These are phyloP conservation scores for Chrysoporthe cubensis DNA, from an alignment of 2,329 filamentous ascomycete genomes.

Conservation along the genomic window DNA sequence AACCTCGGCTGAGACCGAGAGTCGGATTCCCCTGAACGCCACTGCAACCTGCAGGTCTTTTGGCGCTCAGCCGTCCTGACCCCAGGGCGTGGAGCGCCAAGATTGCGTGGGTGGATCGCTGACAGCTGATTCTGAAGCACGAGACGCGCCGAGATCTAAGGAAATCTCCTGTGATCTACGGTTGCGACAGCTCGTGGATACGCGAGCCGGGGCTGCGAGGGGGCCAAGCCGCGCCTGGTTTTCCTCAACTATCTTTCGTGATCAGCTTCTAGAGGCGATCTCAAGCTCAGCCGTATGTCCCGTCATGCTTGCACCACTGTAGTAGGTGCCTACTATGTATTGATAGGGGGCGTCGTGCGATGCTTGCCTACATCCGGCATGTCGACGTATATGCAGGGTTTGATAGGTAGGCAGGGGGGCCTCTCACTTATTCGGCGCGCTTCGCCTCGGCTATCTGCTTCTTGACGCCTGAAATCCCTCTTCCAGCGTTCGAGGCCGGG, in stretches of 20 bases:
- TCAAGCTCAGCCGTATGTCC: background rate
- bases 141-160: background rate
- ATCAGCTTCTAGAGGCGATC: background rate
- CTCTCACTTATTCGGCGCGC: background rate
- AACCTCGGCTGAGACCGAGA: slow-evolving; percentile 13
- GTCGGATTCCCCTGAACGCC: background rate
- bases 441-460: background rate
- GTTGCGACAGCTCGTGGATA: background rate
- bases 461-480: background rate
- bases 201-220: background rate
- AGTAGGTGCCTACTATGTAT: background rate
- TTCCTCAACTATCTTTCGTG: background rate
- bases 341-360: background rate
- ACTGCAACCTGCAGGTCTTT: background rate
- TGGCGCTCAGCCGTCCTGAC: slow-evolving; percentile 1
- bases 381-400: background rate
- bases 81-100: background rate
- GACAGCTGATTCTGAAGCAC: background rate
- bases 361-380: background rate
- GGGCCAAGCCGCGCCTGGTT: background rate
- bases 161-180: background rate
- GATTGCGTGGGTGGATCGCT: background rate
- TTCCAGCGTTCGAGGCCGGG: background rate
- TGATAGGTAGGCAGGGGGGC: background rate
- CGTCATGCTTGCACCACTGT: background rate